These are phyloP conservation scores for Hanseniaspora thailandica DNA, from an alignment of 805 yeast genomes.

Conservation along the genomic window DNA sequence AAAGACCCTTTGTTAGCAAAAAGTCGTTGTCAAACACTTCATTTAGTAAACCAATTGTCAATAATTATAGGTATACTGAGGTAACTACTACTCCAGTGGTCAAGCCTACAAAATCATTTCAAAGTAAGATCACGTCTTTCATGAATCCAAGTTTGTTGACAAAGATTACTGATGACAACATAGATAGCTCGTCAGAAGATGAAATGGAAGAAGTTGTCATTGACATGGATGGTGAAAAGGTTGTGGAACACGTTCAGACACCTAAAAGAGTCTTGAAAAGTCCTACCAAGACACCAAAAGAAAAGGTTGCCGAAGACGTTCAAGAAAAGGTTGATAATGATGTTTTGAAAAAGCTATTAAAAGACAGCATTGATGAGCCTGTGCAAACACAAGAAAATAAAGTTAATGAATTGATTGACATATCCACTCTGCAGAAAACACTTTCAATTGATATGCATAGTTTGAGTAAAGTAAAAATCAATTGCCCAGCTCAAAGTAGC, in stretches of 20 bases:
- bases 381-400: neutral
- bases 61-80: neutral
- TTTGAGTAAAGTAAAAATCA: neutral
- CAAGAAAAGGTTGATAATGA: neutral
- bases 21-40: too few relatives aligned
- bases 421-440: neutral
- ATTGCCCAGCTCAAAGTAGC: neutral
- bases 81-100: too few relatives aligned
- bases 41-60: neutral
- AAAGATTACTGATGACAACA: neutral
- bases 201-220: slow-evolving; percentile 16
- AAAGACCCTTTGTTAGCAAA: neutral
- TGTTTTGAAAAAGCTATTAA: neutral
- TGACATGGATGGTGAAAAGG: slow-evolving; percentile 1
- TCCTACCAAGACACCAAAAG: neutral
- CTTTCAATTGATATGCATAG: neutral
- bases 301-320: too few relatives aligned
- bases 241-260: neutral
- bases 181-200: slow-evolving; percentile 10
- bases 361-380: neutral
- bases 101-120: neutral
- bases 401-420: neutral
- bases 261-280: neutral
- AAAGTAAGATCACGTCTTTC: slow-evolving; percentile 9
- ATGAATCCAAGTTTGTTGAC: neutral